Percentiles rank a stretch among this genome's conserved stretches.
These are phyloP conservation scores for Talaromyces stipitatus DNA, from an alignment of 495 filamentous ascomycete genomes.

Conservation along the genomic window DNA sequence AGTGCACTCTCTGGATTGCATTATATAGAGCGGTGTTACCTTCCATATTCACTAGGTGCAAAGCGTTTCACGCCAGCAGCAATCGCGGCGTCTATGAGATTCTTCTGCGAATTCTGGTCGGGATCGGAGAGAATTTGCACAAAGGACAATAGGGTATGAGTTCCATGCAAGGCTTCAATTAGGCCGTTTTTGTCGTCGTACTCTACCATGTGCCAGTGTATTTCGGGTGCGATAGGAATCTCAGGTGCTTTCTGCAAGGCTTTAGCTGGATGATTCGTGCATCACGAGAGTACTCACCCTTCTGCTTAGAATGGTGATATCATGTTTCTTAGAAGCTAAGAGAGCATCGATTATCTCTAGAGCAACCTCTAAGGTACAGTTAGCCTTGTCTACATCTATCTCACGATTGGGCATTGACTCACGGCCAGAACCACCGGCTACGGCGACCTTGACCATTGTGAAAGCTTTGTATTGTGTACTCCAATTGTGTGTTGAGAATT, in stretches of 20 bases:
- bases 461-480: too few relatives aligned
- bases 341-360: slow-evolving; percentile 43
- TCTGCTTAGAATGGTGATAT: slow-evolving; percentile 35
- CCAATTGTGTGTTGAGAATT: too few relatives aligned
- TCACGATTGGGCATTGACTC: background rate
- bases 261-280: background rate
- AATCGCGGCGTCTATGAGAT: slow-evolving; percentile 47
- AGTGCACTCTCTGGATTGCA: background rate
- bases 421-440: slow-evolving; percentile 1
- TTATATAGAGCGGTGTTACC: background rate
- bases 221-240: slow-evolving; percentile 2
- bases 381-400: background rate
- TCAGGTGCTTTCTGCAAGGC: slow-evolving; percentile 9
- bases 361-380: slow-evolving; percentile 32
- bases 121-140: slow-evolving; percentile 23
- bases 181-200: slow-evolving; percentile 31
- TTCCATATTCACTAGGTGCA: slow-evolving; percentile 14
- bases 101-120: slow-evolving; percentile 25
- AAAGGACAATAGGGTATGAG: slow-evolving; percentile 45
- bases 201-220: slow-evolving; percentile 28
- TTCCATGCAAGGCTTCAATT: slow-evolving; percentile 25
- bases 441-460: slow-evolving; percentile 2
- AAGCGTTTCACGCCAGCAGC: slow-evolving; percentile 50
- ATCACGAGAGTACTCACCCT: slow-evolving; percentile 15
- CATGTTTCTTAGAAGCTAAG: slow-evolving; percentile 34